These are phyloP conservation scores for Gossypium davidsonii DNA, from an alignment of 441 rosid species.

Conservation along the genomic window DNA sequence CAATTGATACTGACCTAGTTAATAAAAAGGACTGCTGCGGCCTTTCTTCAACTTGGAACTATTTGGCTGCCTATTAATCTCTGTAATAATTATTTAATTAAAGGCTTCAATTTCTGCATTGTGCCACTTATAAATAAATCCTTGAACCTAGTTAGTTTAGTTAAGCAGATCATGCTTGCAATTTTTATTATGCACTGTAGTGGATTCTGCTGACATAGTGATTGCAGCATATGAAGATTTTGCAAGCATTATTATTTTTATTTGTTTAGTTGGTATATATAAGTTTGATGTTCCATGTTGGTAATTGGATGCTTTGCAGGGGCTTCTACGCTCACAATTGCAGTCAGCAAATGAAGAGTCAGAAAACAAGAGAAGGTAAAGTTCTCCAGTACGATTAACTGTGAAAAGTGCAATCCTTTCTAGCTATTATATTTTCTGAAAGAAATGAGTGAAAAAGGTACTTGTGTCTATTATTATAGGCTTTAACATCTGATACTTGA, in stretches of 20 bases:
- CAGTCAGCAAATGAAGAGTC: constrained; percentile 84
- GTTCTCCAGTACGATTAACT: background rate
- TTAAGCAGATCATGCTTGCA: background rate
- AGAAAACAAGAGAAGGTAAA: constrained; percentile 66
- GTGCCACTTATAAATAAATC: background rate
- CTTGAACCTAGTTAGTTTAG: background rate
- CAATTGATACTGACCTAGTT: background rate
- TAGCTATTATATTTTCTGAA: background rate
- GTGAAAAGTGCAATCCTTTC: background rate
- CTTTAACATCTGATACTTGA: background rate
- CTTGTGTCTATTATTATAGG: background rate
- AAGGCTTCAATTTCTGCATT: background rate
- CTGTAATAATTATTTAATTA: background rate
- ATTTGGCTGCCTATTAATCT: background rate
- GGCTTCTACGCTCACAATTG: constrained; percentile 74
- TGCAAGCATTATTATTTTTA: background rate
- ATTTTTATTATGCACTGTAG: background rate
- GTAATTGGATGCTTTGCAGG: constrained; percentile 44
- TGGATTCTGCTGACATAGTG: background rate
- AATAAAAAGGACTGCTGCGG: background rate
- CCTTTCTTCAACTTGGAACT: background rate
- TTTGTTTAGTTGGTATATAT: background rate
- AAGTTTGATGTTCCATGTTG: constrained; percentile 7
- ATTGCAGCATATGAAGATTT: background rate
- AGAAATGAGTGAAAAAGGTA: constrained; percentile 2